phyloP scores from a whole-genome alignment of 352 stramenopile genomes.

The Pythium aquatile region DNA sequence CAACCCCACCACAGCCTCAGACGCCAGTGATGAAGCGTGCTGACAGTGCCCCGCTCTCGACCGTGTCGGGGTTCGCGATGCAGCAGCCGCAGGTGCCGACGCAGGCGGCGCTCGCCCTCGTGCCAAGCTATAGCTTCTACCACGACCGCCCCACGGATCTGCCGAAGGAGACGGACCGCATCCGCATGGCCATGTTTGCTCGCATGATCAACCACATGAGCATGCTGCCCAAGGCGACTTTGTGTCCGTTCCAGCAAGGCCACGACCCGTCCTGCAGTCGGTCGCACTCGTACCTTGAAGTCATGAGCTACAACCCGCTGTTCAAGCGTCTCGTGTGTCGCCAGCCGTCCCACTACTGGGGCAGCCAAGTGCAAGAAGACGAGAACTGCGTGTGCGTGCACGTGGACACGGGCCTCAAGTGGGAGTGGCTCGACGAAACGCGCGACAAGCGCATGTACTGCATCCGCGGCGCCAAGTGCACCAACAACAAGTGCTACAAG shows the following conservation, averaged over 20 bases:
- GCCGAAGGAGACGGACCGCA: slow-evolving; percentile 14
- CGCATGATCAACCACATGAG: slow-evolving; percentile 56
- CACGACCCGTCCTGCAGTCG: slow-evolving; percentile 28
- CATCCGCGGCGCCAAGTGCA: slow-evolving; percentile 7
- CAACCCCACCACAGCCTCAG: not conserved
- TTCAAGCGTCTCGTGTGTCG: slow-evolving; percentile 49
- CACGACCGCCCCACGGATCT: slow-evolving; percentile 8
- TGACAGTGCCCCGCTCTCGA: not conserved
- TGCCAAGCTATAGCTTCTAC: slow-evolving; percentile 8
- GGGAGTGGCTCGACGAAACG: slow-evolving; percentile 38
- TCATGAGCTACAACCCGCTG: slow-evolving; percentile 54
- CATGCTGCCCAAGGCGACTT: slow-evolving; percentile 39
- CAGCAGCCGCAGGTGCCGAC: slow-evolving; percentile 1
- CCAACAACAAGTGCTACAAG: slow-evolving; percentile 18
- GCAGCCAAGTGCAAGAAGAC: slow-evolving; percentile 39
- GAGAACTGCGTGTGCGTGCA: slow-evolving; percentile 45
- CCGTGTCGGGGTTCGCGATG: not conserved
- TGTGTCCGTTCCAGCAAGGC: slow-evolving; percentile 33
- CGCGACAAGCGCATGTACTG: slow-evolving; percentile 18
- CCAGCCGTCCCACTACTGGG: slow-evolving; percentile 44
- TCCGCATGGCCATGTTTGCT: slow-evolving; percentile 35
- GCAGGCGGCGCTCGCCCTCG: slow-evolving; percentile 1
- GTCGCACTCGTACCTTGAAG: slow-evolving; percentile 47
- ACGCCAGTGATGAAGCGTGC: not conserved
- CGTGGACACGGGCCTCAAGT: slow-evolving; percentile 40